Percentiles rank a stretch among this genome's conserved stretches.
Conservation (phyloP, 2,329 filamentous ascomycete genomes). For the Aschersonia sp. region DNA sequence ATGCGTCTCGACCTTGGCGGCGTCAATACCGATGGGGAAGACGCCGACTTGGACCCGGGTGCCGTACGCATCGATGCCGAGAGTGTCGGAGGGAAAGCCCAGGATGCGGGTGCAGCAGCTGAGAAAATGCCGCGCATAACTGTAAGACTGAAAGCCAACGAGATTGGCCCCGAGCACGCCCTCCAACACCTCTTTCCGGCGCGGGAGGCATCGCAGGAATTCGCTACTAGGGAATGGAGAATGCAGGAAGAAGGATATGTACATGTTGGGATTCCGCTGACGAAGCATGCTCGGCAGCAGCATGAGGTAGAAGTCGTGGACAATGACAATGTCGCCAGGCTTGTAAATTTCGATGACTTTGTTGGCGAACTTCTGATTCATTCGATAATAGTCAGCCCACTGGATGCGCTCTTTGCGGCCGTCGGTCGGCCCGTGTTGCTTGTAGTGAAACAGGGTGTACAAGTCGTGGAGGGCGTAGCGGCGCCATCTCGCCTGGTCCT, state of each 20-base stretch:
- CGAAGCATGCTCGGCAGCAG: slow-evolving; percentile 79
- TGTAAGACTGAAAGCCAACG: slow-evolving; percentile 89
- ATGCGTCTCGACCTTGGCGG: slow-evolving; percentile 57
- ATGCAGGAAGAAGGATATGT: slow-evolving; percentile 90
- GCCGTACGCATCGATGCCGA: slow-evolving; percentile 79
- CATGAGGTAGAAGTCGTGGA: slow-evolving; percentile 91
- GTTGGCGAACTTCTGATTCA: slow-evolving; percentile 88
- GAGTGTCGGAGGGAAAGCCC: slow-evolving; percentile 74
- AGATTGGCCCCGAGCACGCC: slow-evolving; percentile 85
- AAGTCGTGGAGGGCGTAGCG: slow-evolving; percentile 83
- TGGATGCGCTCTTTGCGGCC: slow-evolving; percentile 66
- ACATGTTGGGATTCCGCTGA: slow-evolving; percentile 74
- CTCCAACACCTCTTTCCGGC: slow-evolving; percentile 79
- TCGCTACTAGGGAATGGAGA: slow-evolving; percentile 93
- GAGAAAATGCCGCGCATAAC: slow-evolving; percentile 86
- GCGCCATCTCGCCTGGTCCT: slow-evolving; percentile 76
- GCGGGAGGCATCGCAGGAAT: slow-evolving; percentile 76
- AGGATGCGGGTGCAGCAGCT: slow-evolving; percentile 87
- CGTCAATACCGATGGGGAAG: slow-evolving; percentile 90
- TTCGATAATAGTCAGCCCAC: slow-evolving; percentile 84
- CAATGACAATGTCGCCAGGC: slow-evolving; percentile 79
- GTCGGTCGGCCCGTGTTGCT: slow-evolving; percentile 80
- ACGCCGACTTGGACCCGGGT: slow-evolving; percentile 81
- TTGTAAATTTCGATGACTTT: slow-evolving; percentile 79
- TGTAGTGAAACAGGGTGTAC: slow-evolving; percentile 91